Evolutionary conservation across 805 yeast species (phyloP).

Genomic region (Pichia sporocuriosa): DNA sequence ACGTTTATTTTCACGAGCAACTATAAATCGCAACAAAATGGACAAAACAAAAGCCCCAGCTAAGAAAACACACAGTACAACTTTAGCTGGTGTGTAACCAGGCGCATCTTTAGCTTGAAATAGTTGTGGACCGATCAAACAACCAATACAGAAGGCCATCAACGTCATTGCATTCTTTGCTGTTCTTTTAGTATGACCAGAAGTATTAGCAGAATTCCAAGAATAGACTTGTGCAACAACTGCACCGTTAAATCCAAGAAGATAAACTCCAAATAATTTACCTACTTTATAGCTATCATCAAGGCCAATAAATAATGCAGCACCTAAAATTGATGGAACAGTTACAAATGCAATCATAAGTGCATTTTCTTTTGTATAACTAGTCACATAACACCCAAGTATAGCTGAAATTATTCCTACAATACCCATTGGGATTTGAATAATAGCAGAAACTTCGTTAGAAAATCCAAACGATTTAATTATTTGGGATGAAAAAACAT

Average conservation of each 20-base stretch:
- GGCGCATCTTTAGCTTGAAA: conserved; percentile 45
- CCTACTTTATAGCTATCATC: conserved; percentile 22
- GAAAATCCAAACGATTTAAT: conserved; percentile 28
- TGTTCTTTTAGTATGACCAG: conserved; percentile 46
- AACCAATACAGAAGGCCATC: conserved; percentile 40
- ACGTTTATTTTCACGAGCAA: conserved; percentile 4
- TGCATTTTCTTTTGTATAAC: conserved; percentile 33
- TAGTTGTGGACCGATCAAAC: conserved; percentile 47
- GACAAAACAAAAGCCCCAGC: conserved; percentile 1
- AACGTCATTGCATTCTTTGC: conserved; percentile 39
- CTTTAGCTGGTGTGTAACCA: conserved; percentile 39
- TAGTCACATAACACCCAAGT: conserved; percentile 27
- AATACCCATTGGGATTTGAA: conserved; percentile 31
- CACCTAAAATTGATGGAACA: conserved; percentile 20
- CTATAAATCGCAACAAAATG: conserved; percentile 3
- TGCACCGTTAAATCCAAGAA: conserved; percentile 25
- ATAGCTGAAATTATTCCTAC: conserved; percentile 24
- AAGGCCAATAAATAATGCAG: conserved; percentile 21
- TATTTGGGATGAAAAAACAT: conserved; percentile 20
- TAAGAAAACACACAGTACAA: conserved; percentile 18
- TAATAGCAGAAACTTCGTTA: conserved; percentile 26
- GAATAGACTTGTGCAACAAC: conserved; percentile 18
- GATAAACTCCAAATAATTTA: conserved; percentile 26
- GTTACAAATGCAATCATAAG: conserved; percentile 13
- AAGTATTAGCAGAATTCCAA: conserved; percentile 30